These are phyloP conservation scores for Rubia peregrina DNA, from an alignment of 305 asterid species.

Conservation along the genomic window DNA sequence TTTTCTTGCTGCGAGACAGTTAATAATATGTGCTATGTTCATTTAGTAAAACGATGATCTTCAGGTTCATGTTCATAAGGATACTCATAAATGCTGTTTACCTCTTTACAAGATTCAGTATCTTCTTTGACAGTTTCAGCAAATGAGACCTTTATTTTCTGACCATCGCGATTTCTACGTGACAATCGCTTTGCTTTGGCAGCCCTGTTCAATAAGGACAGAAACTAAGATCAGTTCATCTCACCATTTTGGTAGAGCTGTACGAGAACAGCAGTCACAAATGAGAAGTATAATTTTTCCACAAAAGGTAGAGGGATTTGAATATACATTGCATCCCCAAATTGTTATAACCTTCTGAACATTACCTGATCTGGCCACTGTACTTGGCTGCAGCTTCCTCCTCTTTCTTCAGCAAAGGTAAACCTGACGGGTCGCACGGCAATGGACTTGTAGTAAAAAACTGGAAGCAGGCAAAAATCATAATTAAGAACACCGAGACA, in stretches of 20 bases:
- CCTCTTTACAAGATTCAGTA: slow-evolving; percentile 34
- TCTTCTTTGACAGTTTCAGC: slow-evolving; percentile 27
- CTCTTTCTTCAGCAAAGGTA: slow-evolving; percentile 31
- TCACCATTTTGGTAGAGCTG: neutral
- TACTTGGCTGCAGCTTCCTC: slow-evolving; percentile 30
- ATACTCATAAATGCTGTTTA: slow-evolving; percentile 12
- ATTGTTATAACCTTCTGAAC: neutral
- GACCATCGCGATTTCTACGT: slow-evolving; percentile 24
- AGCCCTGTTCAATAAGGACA: slow-evolving; percentile 23
- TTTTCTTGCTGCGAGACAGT: slow-evolving; percentile 30
- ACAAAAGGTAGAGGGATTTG: too few species aligned
- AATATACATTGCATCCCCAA: neutral
- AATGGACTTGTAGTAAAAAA: slow-evolving; percentile 51
- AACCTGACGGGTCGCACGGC: slow-evolving; percentile 46
- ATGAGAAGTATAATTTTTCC: neutral
- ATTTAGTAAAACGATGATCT: neutral
- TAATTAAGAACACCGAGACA: neutral
- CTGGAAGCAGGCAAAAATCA: slow-evolving; percentile 25
- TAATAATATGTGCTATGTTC: neutral
- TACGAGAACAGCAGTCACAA: neutral
- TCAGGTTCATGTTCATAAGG: neutral
- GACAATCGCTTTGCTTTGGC: slow-evolving; percentile 24
- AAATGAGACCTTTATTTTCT: slow-evolving; percentile 43
- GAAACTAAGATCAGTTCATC: slow-evolving; percentile 1
- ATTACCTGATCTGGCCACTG: slow-evolving; percentile 42